Conservation (phyloP, 371 early-diverging fungal genomes). For the Mucor piriformis region DNA sequence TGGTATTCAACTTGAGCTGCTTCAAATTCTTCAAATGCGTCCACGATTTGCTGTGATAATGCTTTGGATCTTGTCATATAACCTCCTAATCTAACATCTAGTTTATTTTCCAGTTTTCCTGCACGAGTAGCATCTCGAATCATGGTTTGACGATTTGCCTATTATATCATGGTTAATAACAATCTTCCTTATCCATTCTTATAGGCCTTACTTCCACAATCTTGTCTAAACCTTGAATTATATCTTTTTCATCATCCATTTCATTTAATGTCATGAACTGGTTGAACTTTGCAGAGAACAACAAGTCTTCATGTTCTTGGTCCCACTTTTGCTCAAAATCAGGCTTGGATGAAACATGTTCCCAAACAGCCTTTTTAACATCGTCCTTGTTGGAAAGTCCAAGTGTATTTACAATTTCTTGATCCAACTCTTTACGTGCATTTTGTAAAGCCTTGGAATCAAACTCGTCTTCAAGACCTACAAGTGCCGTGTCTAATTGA, state of each 20-base stretch:
- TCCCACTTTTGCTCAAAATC: conserved; percentile 47
- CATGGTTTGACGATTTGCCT: conserved; percentile 75
- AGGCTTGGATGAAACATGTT: conserved; percentile 27
- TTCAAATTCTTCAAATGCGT: conserved; percentile 66
- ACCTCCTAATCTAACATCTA: conserved; percentile 82
- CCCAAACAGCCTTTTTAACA: conserved; percentile 45
- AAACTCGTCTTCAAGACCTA: conserved; percentile 57
- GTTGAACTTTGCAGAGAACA: conserved; percentile 47
- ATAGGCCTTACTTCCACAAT: conserved; percentile 49
- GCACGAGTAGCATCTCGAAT: conserved; percentile 76
- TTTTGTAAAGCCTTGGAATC: conserved; percentile 37
- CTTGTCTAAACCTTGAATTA: conserved; percentile 48
- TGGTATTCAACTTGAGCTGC: conserved; percentile 66
- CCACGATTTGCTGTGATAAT: conserved; percentile 61
- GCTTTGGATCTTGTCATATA: conserved; percentile 68
- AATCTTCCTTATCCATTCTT: too few relatives aligned
- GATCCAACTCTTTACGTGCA: conserved; percentile 51
- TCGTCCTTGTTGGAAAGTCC: conserved; percentile 25
- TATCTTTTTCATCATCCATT: conserved; percentile 43
- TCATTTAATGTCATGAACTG: conserved; percentile 45
- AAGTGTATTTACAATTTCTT: conserved; percentile 32
- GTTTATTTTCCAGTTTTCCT: conserved; percentile 84
- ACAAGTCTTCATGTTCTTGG: conserved; percentile 42
- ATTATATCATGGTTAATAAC: too few relatives aligned
- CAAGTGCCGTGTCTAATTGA: conserved; percentile 31